Evolutionary conservation across 208 protist genomes (phyloP).

Genomic region (Pavlovales sp.): DNA sequence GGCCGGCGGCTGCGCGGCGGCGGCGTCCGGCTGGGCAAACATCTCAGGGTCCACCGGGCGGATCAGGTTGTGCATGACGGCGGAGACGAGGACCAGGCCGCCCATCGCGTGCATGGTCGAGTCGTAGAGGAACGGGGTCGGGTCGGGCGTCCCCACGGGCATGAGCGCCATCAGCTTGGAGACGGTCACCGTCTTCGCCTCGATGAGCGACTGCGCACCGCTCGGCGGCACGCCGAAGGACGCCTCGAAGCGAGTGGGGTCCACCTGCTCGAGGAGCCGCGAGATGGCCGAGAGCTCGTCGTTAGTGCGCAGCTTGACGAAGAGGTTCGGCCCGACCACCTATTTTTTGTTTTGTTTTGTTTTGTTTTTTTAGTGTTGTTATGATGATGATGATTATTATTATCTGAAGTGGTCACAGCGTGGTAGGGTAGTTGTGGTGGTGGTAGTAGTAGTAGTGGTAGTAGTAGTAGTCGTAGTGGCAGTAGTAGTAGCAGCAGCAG

Average conservation of each 20-base stretch:
- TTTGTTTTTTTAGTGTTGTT: no score
- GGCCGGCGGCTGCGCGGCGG: no score
- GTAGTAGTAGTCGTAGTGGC: no score
- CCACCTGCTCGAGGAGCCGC: not conserved
- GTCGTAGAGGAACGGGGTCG: conserved; percentile 26
- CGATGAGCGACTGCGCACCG: not conserved
- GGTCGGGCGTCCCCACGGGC: not conserved
- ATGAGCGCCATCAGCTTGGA: not conserved
- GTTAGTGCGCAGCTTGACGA: not conserved
- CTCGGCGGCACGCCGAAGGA: not conserved
- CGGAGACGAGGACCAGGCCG: not conserved
- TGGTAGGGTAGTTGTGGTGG: no score
- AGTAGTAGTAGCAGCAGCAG: no score
- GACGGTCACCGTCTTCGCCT: conserved; percentile 22
- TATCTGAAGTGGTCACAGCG: no score
- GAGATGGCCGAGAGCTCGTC: not conserved
- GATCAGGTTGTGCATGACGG: not conserved
- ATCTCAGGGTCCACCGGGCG: not conserved
- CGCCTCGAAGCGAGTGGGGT: not conserved
- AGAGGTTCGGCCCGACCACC: conserved; percentile 1
- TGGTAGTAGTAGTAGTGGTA: no score
- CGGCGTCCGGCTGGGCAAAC: not conserved
- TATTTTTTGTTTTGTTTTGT: no score
- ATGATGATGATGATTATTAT: no score
- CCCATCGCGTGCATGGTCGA: conserved; percentile 10